Conservation (phyloP, 1,139 yeast genomes). For the Saccharomyces hybrid region DNA sequence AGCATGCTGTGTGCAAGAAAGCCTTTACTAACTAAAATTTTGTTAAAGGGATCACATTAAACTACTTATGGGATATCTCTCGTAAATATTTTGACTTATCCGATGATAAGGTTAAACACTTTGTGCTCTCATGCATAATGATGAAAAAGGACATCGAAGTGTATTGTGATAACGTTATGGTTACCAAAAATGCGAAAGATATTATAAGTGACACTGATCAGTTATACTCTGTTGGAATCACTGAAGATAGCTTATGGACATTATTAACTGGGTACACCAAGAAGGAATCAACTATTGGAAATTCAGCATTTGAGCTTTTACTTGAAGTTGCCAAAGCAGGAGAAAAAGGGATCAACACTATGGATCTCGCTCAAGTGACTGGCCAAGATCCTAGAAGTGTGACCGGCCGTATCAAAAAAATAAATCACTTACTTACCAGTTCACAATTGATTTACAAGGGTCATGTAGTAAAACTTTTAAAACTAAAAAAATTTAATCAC, state of each 20-base stretch:
- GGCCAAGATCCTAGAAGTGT: conserved; percentile 69
- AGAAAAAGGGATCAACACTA: conserved; percentile 49
- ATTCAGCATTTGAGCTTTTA: conserved; percentile 39
- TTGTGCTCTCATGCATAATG: conserved; percentile 17
- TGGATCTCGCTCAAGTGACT: conserved; percentile 47
- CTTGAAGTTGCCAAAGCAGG: conserved; percentile 48
- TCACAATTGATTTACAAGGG: conserved; percentile 37
- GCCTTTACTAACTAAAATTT: conserved; percentile 7
- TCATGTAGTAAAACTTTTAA: conserved; percentile 45
- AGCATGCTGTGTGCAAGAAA: not conserved
- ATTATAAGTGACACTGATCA: conserved; percentile 3
- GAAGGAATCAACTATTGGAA: conserved; percentile 38
- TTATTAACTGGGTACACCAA: conserved; percentile 38
- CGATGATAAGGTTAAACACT: conserved; percentile 18
- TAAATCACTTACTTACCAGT: conserved; percentile 44
- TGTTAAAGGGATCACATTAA: conserved; percentile 11
- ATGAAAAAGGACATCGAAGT: conserved; percentile 12
- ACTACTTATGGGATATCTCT: conserved; percentile 21
- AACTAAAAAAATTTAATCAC: conserved; percentile 38
- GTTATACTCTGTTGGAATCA: conserved; percentile 24
- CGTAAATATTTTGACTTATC: conserved; percentile 11
- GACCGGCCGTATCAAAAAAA: conserved; percentile 50
- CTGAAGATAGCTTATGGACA: conserved; percentile 37
- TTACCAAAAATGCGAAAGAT: conserved; percentile 9
- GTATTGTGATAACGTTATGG: conserved; percentile 5